Evolutionary conservation across 1,284 basidiomycete genomes (phyloP), one percentile per base, ranked within the genome.

Genomic region (Coniferiporia sulphurascens): DNA sequence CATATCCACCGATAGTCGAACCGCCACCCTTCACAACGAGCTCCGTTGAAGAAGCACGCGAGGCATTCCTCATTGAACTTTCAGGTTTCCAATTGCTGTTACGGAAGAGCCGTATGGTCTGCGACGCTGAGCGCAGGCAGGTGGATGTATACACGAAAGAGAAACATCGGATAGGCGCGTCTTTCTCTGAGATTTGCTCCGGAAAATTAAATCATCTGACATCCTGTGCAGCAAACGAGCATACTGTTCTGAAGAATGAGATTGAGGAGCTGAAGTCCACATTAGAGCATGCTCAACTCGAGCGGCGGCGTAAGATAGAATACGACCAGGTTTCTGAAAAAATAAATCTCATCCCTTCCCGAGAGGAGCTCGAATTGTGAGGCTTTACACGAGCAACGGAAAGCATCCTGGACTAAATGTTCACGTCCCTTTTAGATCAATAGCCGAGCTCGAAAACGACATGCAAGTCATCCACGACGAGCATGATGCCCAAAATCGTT

Each of bases 241-340:
- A 88, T 65, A 82, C 76, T 17, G 79, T 77, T 15, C 72, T 90
- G 50, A 78, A 78, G 62, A 76, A 73, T 10, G 87, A 92, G 66
- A 91, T 93, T 60, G 82, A 85, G 65, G 83, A 88, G 62, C 78
- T 93, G 62, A 91, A 91, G 71, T 75, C 78, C 15, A 78, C 82
- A 2, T 71, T 93, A 56, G 89, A 91, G 65, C 83, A 89, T 63
- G 90, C 87, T 5, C 90, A 92, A 67, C 74, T 87, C 66, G 75
- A 85, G 58, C 81, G 90, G 48, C 77, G 77, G 61, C 80, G 84
- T 59, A 93, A 90, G 74, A 89, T 91, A 65, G 89, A 93, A 67
- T 93, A 93, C 68, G 89, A 93, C 72, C 74, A 81, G 50, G 81
- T 93, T 51, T 81, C 90, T 3, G 90, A 92, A 73, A 90, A 86